phyloP scores from a whole-genome alignment of 768 basidiomycete genomes.

The Butyriboletus loyo region DNA sequence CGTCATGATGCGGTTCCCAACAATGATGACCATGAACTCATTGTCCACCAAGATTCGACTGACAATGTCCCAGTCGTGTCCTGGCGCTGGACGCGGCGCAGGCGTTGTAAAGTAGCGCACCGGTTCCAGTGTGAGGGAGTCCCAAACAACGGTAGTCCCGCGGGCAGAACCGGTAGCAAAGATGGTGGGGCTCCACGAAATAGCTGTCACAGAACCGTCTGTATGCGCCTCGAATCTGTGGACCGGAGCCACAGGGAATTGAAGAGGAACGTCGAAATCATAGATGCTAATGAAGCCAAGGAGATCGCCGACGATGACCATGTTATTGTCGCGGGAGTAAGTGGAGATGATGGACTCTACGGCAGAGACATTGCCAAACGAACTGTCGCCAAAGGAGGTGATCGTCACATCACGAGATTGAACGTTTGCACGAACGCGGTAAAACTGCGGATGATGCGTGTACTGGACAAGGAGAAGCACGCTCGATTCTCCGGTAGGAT shows the following conservation, averaged over 20 bases:
- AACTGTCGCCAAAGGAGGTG: constrained; percentile 49
- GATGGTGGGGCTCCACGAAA: constrained; percentile 58
- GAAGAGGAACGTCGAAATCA: constrained; percentile 38
- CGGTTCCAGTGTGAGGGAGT: constrained; percentile 58
- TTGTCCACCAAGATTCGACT: constrained; percentile 54
- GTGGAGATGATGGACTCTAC: constrained; percentile 47
- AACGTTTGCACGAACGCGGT: constrained; percentile 44
- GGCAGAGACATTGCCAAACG: constrained; percentile 49
- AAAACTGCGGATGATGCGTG: constrained; percentile 48
- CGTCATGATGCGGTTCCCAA: constrained; percentile 60
- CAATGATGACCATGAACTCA: constrained; percentile 53
- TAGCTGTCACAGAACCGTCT: constrained; percentile 61
- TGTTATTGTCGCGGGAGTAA: constrained; percentile 38
- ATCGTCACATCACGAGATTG: constrained; percentile 27
- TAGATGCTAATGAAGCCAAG: constrained; percentile 66
- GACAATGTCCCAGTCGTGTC: constrained; percentile 43
- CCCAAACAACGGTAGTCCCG: constrained; percentile 61
- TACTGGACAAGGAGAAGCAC: constrained; percentile 48
- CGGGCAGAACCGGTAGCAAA: constrained; percentile 64
- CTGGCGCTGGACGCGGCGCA: constrained; percentile 32
- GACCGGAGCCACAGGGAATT: constrained; percentile 30
- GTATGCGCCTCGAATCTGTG: constrained; percentile 60
- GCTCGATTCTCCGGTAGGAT: constrained; percentile 1
- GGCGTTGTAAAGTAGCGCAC: constrained; percentile 56
- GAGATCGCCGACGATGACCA: constrained; percentile 62